Percentiles rank a stretch among this genome's conserved stretches.
Conservation (phyloP, 345 rosid genomes). For the Barbarea vulgaris region DNA sequence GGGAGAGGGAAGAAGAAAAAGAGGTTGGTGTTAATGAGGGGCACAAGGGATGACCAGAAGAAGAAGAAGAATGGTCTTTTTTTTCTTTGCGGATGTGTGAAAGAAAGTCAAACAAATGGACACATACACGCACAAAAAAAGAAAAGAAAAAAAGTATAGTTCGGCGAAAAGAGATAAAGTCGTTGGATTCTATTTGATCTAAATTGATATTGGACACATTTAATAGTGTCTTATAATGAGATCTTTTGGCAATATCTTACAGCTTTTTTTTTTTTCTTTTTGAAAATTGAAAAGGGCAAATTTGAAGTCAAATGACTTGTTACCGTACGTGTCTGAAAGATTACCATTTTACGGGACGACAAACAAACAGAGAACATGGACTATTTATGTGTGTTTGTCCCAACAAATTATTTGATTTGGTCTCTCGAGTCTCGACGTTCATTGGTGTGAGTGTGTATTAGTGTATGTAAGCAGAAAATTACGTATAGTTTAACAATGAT, state of each 20-base stretch:
- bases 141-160: background rate
- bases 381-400: background rate
- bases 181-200: conserved; percentile 34
- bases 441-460: background rate
- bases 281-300: background rate
- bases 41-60: conserved; percentile 30
- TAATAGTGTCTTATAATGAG: background rate
- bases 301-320: conserved; percentile 17
- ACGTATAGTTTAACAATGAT: background rate
- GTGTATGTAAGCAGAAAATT: background rate
- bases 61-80: conserved; percentile 23
- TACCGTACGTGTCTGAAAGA: conserved; percentile 5
- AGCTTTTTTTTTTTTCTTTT: background rate
- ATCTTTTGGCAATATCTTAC: conserved; percentile 23
- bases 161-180: conserved; percentile 28
- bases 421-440: background rate
- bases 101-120: conserved; percentile 38
- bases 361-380: conserved; percentile 21
- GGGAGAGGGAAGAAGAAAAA: conserved; percentile 5
- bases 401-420: conserved; percentile 7
- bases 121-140: background rate
- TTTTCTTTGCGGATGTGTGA: conserved; percentile 8
- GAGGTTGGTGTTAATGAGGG: conserved; percentile 30
- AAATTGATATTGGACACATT: conserved; percentile 4
- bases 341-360: conserved; percentile 12